A percentile compares a stretch with the other conserved stretches of the same genome.
These are phyloP conservation scores for Schwanniomyces polymorphus DNA, from an alignment of 805 yeast genomes.

Conservation along the genomic window DNA sequence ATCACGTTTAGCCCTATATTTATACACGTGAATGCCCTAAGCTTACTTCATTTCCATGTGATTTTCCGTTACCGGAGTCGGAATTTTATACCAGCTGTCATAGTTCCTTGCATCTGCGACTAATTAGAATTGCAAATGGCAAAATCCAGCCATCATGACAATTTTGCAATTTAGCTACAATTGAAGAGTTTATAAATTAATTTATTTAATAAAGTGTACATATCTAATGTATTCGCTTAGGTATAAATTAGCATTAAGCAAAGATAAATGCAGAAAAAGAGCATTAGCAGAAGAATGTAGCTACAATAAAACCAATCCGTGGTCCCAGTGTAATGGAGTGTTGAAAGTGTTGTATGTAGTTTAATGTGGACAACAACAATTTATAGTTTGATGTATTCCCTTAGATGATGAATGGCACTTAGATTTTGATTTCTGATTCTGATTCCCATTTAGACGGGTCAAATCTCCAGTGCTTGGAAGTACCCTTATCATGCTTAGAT, in stretches of 20 bases:
- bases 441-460: conserved; percentile 51
- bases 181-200: neutral
- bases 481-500: conserved; percentile 54
- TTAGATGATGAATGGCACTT: neutral
- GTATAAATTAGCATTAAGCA: neutral
- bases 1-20: neutral
- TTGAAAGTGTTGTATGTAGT: too few species aligned
- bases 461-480: conserved; percentile 72
- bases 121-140: too few species aligned
- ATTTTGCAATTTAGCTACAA: too few species aligned
- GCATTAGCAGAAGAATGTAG: neutral
- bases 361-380: neutral
- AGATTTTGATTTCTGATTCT: conserved; percentile 58
- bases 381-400: neutral
- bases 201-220: neutral
- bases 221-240: neutral
- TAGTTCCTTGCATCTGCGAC: too few species aligned
- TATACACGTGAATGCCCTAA: neutral
- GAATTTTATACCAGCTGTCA: too few species aligned
- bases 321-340: too few species aligned
- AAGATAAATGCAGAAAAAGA: neutral
- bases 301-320: neutral
- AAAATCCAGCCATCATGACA: too few species aligned
- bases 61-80: neutral
- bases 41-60: too few species aligned